phyloP scores from a whole-genome alignment of 148 eudicot genomes.

The Chenopodium berlandieri region DNA sequence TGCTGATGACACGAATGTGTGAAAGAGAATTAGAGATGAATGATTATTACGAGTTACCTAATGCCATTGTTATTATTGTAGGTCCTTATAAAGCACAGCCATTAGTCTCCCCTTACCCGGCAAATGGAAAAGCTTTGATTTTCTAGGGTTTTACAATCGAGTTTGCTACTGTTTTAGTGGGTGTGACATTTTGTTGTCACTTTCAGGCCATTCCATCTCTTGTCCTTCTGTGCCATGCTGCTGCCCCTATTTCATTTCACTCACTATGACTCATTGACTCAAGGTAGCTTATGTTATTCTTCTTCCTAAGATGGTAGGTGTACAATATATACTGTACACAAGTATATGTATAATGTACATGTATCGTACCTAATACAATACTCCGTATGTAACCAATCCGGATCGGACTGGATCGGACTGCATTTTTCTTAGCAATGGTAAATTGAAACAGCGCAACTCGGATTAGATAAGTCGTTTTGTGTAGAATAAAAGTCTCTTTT shows the following conservation, averaged over 20 bases:
- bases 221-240: slow-evolving; percentile 29
- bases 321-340: too few relatives aligned
- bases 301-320: neutral
- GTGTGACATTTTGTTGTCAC: slow-evolving; percentile 20
- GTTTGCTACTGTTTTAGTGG: neutral
- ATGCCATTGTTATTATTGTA: neutral
- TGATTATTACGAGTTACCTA: slow-evolving; percentile 15
- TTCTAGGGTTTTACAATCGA: slow-evolving; percentile 23
- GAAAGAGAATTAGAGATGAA: slow-evolving; percentile 11
- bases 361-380: too few relatives aligned
- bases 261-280: neutral
- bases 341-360: too few relatives aligned
- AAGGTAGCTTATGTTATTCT: neutral
- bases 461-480: too few relatives aligned
- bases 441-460: neutral
- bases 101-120: slow-evolving; percentile 24
- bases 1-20: slow-evolving; percentile 13
- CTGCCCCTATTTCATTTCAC: slow-evolving; percentile 16
- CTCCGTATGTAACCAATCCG: too few relatives aligned
- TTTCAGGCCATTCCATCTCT: slow-evolving; percentile 27
- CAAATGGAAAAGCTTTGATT: slow-evolving; percentile 21
- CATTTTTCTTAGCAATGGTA: neutral
- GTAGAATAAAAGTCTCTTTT: too few relatives aligned
- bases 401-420: too few relatives aligned
- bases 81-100: slow-evolving; percentile 21